Evolutionary conservation across 306 rosid genomes (phyloP).

Genomic region (Inga leiocalycina): DNA sequence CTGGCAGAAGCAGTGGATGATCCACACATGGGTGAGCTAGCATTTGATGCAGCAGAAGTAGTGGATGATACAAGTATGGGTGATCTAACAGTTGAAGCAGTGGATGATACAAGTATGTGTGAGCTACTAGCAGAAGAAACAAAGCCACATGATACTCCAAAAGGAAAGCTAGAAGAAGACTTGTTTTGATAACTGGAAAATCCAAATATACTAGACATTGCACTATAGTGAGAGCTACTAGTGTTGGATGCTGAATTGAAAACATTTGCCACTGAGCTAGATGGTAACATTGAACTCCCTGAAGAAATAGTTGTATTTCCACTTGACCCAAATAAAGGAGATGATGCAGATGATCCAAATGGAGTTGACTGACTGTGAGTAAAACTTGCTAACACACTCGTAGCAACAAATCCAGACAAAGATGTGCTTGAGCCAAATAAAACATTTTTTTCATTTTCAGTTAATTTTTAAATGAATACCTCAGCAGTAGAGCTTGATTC

Average conservation of each 20-base stretch:
- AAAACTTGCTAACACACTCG: slow-evolving; percentile 46
- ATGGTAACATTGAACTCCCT: slow-evolving; percentile 54
- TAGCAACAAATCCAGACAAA: slow-evolving; percentile 33
- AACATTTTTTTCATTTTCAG: neutral
- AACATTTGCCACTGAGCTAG: slow-evolving; percentile 44
- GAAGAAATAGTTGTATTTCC: slow-evolving; percentile 52
- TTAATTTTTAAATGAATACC: neutral
- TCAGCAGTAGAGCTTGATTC: neutral
- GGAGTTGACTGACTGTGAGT: slow-evolving; percentile 53
- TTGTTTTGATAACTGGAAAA: no score
- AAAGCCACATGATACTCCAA: no score
- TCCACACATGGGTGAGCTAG: neutral
- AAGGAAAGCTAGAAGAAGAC: no score
- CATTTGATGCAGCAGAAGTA: neutral
- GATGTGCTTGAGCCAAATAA: slow-evolving; percentile 35
- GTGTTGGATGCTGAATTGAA: slow-evolving; percentile 36
- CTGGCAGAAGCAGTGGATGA: neutral
- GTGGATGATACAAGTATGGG: neutral
- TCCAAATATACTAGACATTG: no score
- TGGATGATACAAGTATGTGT: no score
- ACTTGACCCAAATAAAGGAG: slow-evolving; percentile 48
- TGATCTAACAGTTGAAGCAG: neutral
- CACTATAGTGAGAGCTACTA: no score
- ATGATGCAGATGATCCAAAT: slow-evolving; percentile 56
- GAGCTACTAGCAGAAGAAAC: no score